These are phyloP conservation scores for Cicer pinnatifidum DNA, from an alignment of 306 rosid genomes.

Conservation along the genomic window DNA sequence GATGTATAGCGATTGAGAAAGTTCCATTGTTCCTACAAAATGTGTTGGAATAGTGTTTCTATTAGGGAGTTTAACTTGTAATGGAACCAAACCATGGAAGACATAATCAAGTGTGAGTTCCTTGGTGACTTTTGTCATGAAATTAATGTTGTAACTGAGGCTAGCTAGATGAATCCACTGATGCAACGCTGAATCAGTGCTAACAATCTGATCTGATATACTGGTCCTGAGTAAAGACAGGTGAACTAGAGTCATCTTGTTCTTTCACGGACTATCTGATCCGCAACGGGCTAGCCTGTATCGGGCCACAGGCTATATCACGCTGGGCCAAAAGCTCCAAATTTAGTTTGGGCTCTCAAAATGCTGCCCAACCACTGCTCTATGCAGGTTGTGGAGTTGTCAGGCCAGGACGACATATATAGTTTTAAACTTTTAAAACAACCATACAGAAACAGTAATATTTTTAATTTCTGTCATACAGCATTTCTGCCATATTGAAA, in stretches of 20 bases:
- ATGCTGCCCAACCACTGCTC: too few relatives aligned
- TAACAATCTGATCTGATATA: neutral
- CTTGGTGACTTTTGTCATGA: neutral
- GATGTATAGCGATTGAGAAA: too few relatives aligned
- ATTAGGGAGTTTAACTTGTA: neutral
- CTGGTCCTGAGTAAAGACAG: neutral
- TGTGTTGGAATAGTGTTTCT: too few relatives aligned
- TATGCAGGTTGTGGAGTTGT: neutral
- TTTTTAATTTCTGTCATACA: neutral
- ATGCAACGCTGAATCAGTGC: neutral
- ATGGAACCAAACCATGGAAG: neutral
- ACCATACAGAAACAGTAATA: neutral
- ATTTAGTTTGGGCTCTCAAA: too few relatives aligned
- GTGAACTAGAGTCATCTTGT: neutral
- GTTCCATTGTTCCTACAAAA: too few relatives aligned
- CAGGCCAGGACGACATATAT: neutral
- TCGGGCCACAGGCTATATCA: too few relatives aligned
- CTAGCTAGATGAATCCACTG: neutral
- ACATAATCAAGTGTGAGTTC: neutral
- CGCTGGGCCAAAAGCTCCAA: too few relatives aligned
- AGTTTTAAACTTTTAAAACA: neutral
- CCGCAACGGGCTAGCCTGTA: too few relatives aligned
- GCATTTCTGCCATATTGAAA: neutral
- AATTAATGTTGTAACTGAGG: neutral
- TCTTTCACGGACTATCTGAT: neutral